Evolutionary conservation across 1,139 yeast species (phyloP), one percentile per base, ranked within the genome.

Genomic region (Keqinozyma sinolaborantium): DNA sequence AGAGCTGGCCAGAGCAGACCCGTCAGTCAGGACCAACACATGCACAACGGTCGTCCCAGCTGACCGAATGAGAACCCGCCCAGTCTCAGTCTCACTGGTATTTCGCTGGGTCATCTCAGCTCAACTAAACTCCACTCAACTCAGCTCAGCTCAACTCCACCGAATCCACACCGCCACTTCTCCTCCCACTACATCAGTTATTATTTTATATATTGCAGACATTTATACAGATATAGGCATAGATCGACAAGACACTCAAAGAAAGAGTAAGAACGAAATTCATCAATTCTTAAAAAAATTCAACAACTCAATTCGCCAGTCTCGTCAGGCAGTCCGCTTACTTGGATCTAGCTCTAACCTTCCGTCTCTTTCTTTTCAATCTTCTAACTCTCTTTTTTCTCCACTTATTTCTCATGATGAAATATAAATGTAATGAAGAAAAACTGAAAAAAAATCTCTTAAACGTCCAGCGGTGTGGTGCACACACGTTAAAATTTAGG

Each of bases 321-420:
- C 21, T 18, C 10, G 29, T 45, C 60, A n/a, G n/a, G n/a, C n/a
- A n/a, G 73, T 70, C 77, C 81, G 84, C 77, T 82, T 82, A 83
- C 82, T 83, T 83, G 78, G 92, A 83, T 86, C 97, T 86, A 74
- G 97, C 97, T 85, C 97, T 85, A 63, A 88, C 95, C 95, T 87
- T 87, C 95, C 97, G 95, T 83, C 97, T 84, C 95, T 88, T 88
- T 83, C 96, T 85, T 84, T 88, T 88, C 69, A 88, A 86, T 86
- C 96, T 86, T 86, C 97, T 87, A 75, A 83, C 95, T 87, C 97
- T 87, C 95, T 88, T 88, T 84, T 88, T 88, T 86, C 95, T 87
- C 97, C 95, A 86, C 82, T 83, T 83, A 74, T 80, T 77, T 81
- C 95, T 83, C 95, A 83, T 83, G 46, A 51, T 67, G 60, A 64